These are phyloP conservation scores for Mycena chlorophos DNA, from an alignment of 768 basidiomycete species.

Conservation along the genomic window DNA sequence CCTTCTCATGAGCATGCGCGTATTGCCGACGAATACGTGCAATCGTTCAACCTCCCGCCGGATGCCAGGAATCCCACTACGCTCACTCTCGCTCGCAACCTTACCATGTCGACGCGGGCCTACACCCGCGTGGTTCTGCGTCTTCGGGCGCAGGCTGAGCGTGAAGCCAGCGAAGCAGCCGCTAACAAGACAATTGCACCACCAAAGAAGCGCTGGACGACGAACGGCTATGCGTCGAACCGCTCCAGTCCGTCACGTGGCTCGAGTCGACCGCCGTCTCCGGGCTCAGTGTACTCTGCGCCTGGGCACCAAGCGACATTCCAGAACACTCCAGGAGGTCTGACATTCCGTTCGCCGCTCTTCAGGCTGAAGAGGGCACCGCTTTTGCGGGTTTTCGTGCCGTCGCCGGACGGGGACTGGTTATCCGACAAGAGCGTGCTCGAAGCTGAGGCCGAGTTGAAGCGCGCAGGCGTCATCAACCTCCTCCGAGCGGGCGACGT, in stretches of 20 bases:
- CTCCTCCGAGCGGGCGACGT: slow-evolving; percentile 77
- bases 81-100: slow-evolving; percentile 45
- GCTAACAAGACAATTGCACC: slow-evolving; percentile 19
- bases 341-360: slow-evolving; percentile 68
- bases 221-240: slow-evolving; percentile 21
- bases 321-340: slow-evolving; percentile 18
- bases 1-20: slow-evolving; percentile 73
- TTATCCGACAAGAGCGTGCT: slow-evolving; percentile 77
- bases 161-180: slow-evolving; percentile 35
- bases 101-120: slow-evolving; percentile 66
- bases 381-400: slow-evolving; percentile 78
- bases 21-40: slow-evolving; percentile 57
- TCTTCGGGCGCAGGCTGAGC: slow-evolving; percentile 77
- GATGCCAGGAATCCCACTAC: slow-evolving; percentile 42
- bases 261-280: slow-evolving; percentile 71
- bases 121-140: slow-evolving; percentile 81
- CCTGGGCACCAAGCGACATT: slow-evolving; percentile 44
- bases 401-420: slow-evolving; percentile 86
- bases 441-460: slow-evolving; percentile 80
- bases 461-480: slow-evolving; percentile 60
- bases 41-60: slow-evolving; percentile 45
- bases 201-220: slow-evolving; percentile 8
- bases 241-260: slow-evolving; percentile 38
- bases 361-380: slow-evolving; percentile 73
- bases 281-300: slow-evolving; percentile 51